Evolutionary conservation across 1,284 basidiomycete species (phyloP), one percentile per base, ranked within the genome.

Genomic region (Wolfiporia cocos): DNA sequence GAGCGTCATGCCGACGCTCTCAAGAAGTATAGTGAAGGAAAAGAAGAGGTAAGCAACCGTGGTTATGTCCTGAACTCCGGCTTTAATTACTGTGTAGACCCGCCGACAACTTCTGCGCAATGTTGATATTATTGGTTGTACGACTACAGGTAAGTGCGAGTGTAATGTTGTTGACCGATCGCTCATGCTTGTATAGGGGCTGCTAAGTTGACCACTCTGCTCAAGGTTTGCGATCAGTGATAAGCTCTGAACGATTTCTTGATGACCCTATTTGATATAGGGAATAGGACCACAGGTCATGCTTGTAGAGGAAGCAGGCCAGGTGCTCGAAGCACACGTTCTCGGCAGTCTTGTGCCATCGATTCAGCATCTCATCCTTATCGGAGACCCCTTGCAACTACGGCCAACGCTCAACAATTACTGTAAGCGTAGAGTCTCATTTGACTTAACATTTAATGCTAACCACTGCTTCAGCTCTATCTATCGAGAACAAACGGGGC

Each of bases 271-370:
- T 30, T 23, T 11, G 35, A 5, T 24, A 2, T 44, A 84, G 55
- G 35, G 58, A 30, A 54, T 64, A 24, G 50, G 43, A 5, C 63
- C 63, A 5, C 49, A 68, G 30, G 71, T 65, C 1, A 23, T 55
- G 3, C 43, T 55, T 23, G 49, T 57, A 0, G 49, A 57, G 28
- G 86, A 88, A 56, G 85, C 85, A 0, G 86, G 86, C 0, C 85
- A 88, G 62, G 82, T 88, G 0, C 67, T 87, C 12, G 86, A 88
- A 59, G 77, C 84, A 2, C 85, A 88, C 50, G 66, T 85, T 10
- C 56, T 86, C 0, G 74, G 73, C 1, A 73, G 68, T 35, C 66
- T 86, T 2, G 78, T 82, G 3, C 75, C 74, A 0, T 50, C 44
- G 15, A 47, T 56, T 3, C 51, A 56, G 33, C 54, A 58, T 29